Evolutionary conservation across 2,329 filamentous ascomycete species (phyloP).

Genomic region (Epichloe gansuensis): DNA sequence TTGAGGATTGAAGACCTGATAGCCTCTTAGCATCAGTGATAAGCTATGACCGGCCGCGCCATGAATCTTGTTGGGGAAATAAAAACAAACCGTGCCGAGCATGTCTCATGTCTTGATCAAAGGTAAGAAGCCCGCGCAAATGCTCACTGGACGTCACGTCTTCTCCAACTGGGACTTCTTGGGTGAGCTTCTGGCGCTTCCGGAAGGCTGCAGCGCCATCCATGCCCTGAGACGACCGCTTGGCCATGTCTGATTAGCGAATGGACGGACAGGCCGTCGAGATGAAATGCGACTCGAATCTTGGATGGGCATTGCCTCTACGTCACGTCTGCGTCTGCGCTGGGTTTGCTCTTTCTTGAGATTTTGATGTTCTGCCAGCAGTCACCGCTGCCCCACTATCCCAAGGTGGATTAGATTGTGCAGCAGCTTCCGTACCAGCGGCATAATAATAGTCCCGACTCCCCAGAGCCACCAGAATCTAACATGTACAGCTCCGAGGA

Average conservation of each 20-base stretch:
- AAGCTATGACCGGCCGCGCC: too few species aligned
- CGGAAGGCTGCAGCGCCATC: conserved; percentile 30
- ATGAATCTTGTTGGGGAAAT: background rate
- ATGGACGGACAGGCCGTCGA: background rate
- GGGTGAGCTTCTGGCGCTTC: conserved; percentile 44
- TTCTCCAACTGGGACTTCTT: conserved; percentile 46
- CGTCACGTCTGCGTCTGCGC: background rate
- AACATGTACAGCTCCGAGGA: too few species aligned
- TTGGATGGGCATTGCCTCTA: background rate
- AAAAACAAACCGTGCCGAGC: conserved; percentile 48
- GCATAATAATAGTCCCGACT: too few species aligned
- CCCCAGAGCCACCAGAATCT: too few species aligned
- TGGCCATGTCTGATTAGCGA: conserved; percentile 26
- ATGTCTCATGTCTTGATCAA: conserved; percentile 56
- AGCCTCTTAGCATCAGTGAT: background rate
- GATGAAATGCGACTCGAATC: background rate
- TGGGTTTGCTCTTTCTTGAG: conserved; percentile 13
- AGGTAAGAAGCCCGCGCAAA: conserved; percentile 54
- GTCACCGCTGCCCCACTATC: conserved; percentile 20
- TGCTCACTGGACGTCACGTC: conserved; percentile 53
- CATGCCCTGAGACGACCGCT: conserved; percentile 27
- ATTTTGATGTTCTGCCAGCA: conserved; percentile 25
- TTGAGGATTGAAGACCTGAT: conserved; percentile 59
- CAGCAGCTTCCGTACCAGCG: background rate
- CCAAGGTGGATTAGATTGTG: conserved; percentile 7